A percentile compares a stretch with the other conserved stretches of the same genome.
phyloP scores from a whole-genome alignment of 306 rosid species.

The Betula pendula region DNA sequence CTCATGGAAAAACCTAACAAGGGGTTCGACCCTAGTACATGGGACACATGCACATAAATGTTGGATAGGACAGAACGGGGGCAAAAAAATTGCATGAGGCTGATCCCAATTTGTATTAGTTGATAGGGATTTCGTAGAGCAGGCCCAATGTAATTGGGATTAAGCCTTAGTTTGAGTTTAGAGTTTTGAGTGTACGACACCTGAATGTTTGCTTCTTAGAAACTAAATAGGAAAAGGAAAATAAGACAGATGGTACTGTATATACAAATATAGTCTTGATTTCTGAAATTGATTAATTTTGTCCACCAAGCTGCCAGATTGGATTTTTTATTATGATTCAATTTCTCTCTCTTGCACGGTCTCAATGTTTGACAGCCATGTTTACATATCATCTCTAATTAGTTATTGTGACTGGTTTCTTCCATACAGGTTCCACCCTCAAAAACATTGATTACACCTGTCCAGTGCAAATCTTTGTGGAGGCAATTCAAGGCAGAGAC shows the following conservation, averaged over 20 bases:
- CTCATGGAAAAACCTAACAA: background rate
- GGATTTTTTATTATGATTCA: conserved; percentile 2
- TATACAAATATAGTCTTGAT: conserved; percentile 2
- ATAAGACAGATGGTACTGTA: background rate
- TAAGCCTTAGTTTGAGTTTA: background rate
- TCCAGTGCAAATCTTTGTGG: conserved; percentile 96
- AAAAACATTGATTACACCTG: conserved; percentile 87
- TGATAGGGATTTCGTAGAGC: background rate
- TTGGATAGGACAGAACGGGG: background rate
- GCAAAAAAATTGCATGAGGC: background rate
- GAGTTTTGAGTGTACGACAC: background rate
- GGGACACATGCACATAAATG: background rate
- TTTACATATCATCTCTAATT: conserved; percentile 17
- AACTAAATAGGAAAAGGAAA: background rate
- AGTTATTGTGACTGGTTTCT: conserved; percentile 13
- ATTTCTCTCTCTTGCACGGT: conserved; percentile 11
- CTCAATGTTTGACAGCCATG: conserved; percentile 16
- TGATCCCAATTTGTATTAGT: background rate
- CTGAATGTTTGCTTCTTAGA: background rate
- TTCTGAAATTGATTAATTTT: conserved; percentile 9
- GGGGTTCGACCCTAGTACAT: background rate
- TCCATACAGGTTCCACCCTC: conserved; percentile 63
- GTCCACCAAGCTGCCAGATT: conserved; percentile 6
- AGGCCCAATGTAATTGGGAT: background rate
- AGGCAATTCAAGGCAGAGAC: conserved; percentile 93